phyloP scores from a whole-genome alignment of 2,329 filamentous ascomycete genomes.

The Setomelanomma holmii region DNA sequence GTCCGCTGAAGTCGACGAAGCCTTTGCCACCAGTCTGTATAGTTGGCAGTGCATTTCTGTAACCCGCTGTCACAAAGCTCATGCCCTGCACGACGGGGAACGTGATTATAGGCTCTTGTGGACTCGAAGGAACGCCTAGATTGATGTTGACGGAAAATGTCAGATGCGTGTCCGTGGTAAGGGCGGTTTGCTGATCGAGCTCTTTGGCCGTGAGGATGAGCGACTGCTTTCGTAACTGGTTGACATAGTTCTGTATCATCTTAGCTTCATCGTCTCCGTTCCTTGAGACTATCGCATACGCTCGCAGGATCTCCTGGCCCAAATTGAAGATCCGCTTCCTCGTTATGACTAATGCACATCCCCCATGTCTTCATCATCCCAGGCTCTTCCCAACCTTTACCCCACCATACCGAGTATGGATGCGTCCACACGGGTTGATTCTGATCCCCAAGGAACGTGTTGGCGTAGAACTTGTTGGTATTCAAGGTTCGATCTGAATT shows the following conservation, averaged over 20 bases:
- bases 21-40: slow-evolving; percentile 75
- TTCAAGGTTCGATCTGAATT: slow-evolving; percentile 58
- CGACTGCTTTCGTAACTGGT: slow-evolving; percentile 78
- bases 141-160: slow-evolving; percentile 72
- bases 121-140: slow-evolving; percentile 61
- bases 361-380: slow-evolving; percentile 68
- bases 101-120: slow-evolving; percentile 67
- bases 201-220: slow-evolving; percentile 81
- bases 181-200: slow-evolving; percentile 65
- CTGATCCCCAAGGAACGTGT: slow-evolving; percentile 79
- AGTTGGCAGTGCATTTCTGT: slow-evolving; percentile 71
- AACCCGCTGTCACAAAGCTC: slow-evolving; percentile 82
- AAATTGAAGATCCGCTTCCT: slow-evolving; percentile 70
- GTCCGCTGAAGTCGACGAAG: slow-evolving; percentile 70
- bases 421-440: slow-evolving; percentile 74
- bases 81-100: slow-evolving; percentile 91
- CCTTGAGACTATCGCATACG: slow-evolving; percentile 10
- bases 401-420: slow-evolving; percentile 60
- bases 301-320: slow-evolving; percentile 56
- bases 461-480: slow-evolving; percentile 76
- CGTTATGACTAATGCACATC: slow-evolving; percentile 77
- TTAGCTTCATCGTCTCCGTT: not conserved
- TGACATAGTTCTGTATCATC: slow-evolving; percentile 63
- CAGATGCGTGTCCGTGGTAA: slow-evolving; percentile 61
- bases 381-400: slow-evolving; percentile 57